Percentiles rank a stretch among this genome's conserved stretches.
These are phyloP conservation scores for Amanita subjunquillea DNA, from an alignment of 768 basidiomycete species.

Conservation along the genomic window DNA sequence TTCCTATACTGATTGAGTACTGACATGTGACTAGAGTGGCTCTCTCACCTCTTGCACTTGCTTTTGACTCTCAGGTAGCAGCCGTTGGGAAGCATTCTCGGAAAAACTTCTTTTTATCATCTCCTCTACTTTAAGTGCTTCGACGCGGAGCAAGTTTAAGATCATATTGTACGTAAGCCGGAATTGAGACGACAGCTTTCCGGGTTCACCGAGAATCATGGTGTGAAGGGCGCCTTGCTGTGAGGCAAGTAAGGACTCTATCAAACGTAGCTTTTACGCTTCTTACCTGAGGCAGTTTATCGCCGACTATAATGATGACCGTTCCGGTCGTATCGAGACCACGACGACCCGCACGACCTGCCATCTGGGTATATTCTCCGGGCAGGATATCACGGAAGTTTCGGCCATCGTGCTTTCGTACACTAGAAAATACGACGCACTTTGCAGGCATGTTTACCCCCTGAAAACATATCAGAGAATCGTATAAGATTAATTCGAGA, in stretches of 20 bases:
- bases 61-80: conserved; percentile 90
- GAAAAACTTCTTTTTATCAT: conserved; percentile 99
- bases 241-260: neutral
- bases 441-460: conserved; percentile 99
- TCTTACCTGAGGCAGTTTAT: conserved; percentile 76
- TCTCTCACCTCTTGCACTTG: conserved; percentile 63
- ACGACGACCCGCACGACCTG: conserved; percentile 92
- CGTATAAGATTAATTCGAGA: neutral
- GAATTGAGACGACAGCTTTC: conserved; percentile 92
- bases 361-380: conserved; percentile 98
- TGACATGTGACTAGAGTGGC: neutral
- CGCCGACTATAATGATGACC: conserved; percentile 81
- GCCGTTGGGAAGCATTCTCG: conserved; percentile 88
- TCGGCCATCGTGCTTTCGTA: conserved; percentile 91
- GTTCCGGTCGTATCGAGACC: conserved; percentile 94
- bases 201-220: conserved; percentile 94
- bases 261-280: neutral
- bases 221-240: conserved; percentile 67
- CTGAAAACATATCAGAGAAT: conserved; percentile 26
- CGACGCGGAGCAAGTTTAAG: conserved; percentile 89
- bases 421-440: conserved; percentile 93
- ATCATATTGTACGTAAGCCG: conserved; percentile 99
- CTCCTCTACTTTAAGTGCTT: conserved; percentile 92
- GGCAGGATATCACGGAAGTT: conserved; percentile 85
- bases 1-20: conserved; percentile 32